These are phyloP conservation scores for Udeniomyces megalosporus DNA, from an alignment of 768 basidiomycete species.

Conservation along the genomic window DNA sequence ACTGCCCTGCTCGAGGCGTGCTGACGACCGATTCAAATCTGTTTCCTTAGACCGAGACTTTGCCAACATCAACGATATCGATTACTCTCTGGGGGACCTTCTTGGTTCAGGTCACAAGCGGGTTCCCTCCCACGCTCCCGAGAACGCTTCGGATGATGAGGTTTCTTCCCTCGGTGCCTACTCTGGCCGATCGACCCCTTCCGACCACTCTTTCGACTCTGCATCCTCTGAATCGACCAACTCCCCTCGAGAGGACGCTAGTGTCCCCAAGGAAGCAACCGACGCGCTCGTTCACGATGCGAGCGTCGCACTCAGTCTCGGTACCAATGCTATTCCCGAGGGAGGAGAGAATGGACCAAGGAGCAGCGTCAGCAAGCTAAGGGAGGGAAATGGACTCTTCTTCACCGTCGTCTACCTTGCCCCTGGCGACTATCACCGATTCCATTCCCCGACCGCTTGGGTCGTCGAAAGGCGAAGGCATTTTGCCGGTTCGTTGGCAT, in stretches of 20 bases:
- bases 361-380: constrained; percentile 38
- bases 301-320: constrained; percentile 57
- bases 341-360: constrained; percentile 19
- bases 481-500: constrained; percentile 63
- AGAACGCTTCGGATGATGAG: neutral
- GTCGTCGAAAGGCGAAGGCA: constrained; percentile 91
- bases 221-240: neutral
- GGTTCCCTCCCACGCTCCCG: neutral
- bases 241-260: constrained; percentile 7
- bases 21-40: no score
- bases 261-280: neutral
- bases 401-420: constrained; percentile 95
- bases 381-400: constrained; percentile 67
- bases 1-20: neutral
- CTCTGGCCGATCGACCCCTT: constrained; percentile 4
- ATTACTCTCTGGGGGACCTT: constrained; percentile 81
- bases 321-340: constrained; percentile 29
- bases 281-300: constrained; percentile 48
- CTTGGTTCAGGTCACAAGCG: constrained; percentile 38
- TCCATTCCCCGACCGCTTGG: constrained; percentile 92
- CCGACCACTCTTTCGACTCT: neutral
- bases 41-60: constrained; percentile 70
- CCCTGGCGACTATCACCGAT: constrained; percentile 94
- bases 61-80: constrained; percentile 91
- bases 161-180: neutral